phyloP scores from a whole-genome alignment of 768 basidiomycete genomes.

The Amanita pallidorosea region DNA sequence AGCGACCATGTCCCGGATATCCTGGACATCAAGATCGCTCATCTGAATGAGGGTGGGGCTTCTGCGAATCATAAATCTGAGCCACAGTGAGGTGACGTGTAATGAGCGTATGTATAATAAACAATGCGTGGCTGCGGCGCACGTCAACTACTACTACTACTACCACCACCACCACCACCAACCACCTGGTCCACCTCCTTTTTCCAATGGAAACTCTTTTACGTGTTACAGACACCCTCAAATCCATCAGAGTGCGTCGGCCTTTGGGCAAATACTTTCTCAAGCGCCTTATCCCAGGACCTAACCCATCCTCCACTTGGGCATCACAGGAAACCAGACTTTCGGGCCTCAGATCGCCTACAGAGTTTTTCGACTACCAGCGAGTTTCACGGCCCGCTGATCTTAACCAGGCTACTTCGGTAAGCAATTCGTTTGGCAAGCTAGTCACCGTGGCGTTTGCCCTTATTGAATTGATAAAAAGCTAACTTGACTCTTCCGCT shows the following conservation, averaged over 20 bases:
- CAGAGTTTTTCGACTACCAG: constrained; percentile 78
- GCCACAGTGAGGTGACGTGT: constrained; percentile 10
- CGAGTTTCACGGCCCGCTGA: constrained; percentile 80
- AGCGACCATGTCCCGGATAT: constrained; percentile 51
- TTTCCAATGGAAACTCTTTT: constrained; percentile 52
- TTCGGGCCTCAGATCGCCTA: constrained; percentile 58
- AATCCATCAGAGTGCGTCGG: constrained; percentile 53
- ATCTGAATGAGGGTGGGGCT: constrained; percentile 68
- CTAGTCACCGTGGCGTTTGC: constrained; percentile 1
- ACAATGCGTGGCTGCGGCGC: not conserved
- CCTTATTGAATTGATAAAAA: not conserved
- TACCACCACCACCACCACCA: too few relatives aligned
- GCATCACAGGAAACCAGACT: constrained; percentile 60
- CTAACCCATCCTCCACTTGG: not conserved
- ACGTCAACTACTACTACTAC: constrained; percentile 7
- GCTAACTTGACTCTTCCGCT: constrained; percentile 5
- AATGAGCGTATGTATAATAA: constrained; percentile 7
- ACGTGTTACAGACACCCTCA: constrained; percentile 59
- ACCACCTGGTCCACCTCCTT: constrained; percentile 6
- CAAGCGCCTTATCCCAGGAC: not conserved
- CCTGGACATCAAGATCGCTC: constrained; percentile 71
- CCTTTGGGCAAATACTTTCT: not conserved
- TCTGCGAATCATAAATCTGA: constrained; percentile 59
- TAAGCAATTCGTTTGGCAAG: constrained; percentile 22
- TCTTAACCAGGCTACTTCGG: constrained; percentile 67